Percentiles rank a stretch among this genome's conserved stretches.
Conservation (phyloP, 768 basidiomycete species). For the Boletus vermiculosoides region DNA sequence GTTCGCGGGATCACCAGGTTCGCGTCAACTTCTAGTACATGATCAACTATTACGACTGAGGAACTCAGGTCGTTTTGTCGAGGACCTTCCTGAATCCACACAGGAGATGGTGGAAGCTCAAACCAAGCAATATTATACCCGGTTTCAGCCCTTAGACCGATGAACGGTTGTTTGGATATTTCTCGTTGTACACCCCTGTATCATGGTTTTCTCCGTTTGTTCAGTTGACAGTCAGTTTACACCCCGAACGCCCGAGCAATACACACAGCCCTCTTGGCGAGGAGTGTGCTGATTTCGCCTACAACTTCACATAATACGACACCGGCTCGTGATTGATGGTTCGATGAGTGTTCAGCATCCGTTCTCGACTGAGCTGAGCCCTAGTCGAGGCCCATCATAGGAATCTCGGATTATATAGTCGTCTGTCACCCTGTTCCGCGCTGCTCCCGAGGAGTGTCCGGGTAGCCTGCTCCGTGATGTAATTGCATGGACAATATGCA, state of each 20-base stretch:
- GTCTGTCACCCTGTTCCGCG: background rate
- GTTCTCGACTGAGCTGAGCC: slow-evolving; percentile 1
- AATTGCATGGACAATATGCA: background rate
- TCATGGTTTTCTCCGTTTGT: background rate
- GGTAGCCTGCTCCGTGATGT: background rate
- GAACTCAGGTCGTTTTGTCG: slow-evolving; percentile 66
- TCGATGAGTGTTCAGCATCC: background rate
- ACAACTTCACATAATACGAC: background rate
- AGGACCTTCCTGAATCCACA: slow-evolving; percentile 89
- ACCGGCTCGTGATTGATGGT: background rate
- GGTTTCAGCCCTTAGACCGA: slow-evolving; percentile 66
- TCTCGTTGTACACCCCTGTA: slow-evolving; percentile 7
- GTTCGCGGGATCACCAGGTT: slow-evolving; percentile 90
- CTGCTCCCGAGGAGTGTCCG: background rate
- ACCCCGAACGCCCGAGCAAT: background rate
- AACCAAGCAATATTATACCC: slow-evolving; percentile 82
- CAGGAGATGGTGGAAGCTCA: slow-evolving; percentile 87
- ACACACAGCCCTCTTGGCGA: background rate
- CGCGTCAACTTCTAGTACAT: slow-evolving; percentile 14
- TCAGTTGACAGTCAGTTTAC: background rate
- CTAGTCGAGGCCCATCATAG: background rate
- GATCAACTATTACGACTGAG: slow-evolving; percentile 1
- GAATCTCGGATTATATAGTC: background rate
- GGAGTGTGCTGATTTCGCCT: background rate
- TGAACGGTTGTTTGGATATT: slow-evolving; percentile 10